These are phyloP conservation scores for Hansenula sp. DNA, from an alignment of 1,139 yeast species.

Conservation along the genomic window DNA sequence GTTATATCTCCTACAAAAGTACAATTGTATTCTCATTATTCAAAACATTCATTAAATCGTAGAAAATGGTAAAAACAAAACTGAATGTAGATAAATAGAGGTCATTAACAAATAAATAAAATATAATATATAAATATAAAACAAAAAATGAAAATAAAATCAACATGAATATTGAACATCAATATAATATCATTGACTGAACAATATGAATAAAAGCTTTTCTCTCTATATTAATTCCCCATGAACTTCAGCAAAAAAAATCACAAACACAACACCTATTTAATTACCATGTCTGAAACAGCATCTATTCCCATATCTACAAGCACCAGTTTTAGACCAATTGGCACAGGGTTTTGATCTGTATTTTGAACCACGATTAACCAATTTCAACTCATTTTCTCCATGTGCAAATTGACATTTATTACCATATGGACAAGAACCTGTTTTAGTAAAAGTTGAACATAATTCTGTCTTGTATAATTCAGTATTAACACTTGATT, in stretches of 20 bases:
- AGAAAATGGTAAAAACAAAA: no score
- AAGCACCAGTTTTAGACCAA: constrained; percentile 77
- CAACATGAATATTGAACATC: no score
- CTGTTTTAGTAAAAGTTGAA: constrained; percentile 69
- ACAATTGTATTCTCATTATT: no score
- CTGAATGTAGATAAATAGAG: no score
- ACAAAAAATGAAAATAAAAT: no score
- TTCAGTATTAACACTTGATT: constrained; percentile 53
- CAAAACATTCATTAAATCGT: no score
- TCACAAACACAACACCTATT: not conserved
- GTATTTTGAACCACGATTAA: constrained; percentile 81
- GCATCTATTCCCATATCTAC: constrained; percentile 89
- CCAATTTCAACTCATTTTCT: constrained; percentile 62
- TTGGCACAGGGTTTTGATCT: constrained; percentile 89
- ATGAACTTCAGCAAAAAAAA: not conserved
- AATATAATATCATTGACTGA: no score
- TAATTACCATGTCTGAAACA: constrained; percentile 75
- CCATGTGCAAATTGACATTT: constrained; percentile 98
- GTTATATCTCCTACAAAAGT: no score
- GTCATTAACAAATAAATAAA: no score
- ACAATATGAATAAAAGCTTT: no score
- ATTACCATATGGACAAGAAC: constrained; percentile 79
- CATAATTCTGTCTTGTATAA: constrained; percentile 90
- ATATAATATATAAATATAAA: no score
- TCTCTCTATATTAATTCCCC: no score